phyloP scores from a whole-genome alignment of 2,329 filamentous ascomycete species.

The Parastagonospora avenae region DNA sequence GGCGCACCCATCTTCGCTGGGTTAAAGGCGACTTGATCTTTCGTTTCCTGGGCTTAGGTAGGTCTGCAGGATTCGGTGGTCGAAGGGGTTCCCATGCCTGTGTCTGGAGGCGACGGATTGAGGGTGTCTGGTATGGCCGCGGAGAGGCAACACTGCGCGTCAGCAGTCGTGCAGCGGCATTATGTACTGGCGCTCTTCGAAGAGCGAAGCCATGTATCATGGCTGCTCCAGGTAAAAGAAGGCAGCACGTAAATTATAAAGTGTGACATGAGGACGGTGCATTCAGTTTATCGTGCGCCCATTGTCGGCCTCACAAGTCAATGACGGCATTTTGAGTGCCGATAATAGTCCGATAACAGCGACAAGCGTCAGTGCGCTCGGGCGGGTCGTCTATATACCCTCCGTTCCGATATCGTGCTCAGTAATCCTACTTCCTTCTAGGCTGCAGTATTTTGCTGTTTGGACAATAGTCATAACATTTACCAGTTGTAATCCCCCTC shows the following conservation, averaged over 20 bases:
- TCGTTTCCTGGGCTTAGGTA: conserved; percentile 60
- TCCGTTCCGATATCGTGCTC: not conserved
- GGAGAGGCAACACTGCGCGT: conserved; percentile 15
- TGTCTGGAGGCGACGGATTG: conserved; percentile 36
- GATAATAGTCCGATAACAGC: not conserved
- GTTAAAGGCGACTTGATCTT: conserved; percentile 73
- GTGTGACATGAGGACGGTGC: conserved; percentile 30
- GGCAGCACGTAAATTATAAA: conserved; percentile 18
- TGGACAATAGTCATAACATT: not conserved
- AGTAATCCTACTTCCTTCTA: not conserved
- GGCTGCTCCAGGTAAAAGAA: conserved; percentile 23
- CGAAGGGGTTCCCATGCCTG: conserved; percentile 50
- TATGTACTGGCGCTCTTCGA: conserved; percentile 30
- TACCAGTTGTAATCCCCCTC: too few relatives aligned
- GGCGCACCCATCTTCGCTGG: conserved; percentile 76
- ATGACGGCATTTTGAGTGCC: conserved; percentile 1
- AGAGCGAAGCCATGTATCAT: conserved; percentile 48
- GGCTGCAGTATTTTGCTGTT: not conserved
- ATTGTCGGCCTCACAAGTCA: not conserved
- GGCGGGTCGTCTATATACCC: not conserved
- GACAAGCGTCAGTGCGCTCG: not conserved
- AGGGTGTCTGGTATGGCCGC: conserved; percentile 14
- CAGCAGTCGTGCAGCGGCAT: conserved; percentile 29
- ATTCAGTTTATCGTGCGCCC: not conserved
- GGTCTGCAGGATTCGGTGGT: conserved; percentile 77